phyloP scores from a whole-genome alignment of 345 rosid genomes.

The Jatropha curcas region DNA sequence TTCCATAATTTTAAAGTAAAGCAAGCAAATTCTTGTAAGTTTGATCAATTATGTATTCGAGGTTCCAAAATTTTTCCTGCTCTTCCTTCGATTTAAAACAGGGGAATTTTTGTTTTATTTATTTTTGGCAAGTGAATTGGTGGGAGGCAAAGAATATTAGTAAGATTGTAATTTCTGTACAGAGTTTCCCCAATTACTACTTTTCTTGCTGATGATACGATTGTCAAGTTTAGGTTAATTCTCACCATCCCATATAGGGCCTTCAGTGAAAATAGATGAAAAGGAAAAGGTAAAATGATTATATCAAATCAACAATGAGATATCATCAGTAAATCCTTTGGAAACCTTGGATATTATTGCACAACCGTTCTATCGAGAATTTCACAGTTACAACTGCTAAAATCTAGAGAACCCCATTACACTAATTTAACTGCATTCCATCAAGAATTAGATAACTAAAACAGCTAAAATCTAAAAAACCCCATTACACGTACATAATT shows the following conservation, averaged over 20 bases:
- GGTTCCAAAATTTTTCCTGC: conserved; percentile 3
- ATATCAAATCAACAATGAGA: not conserved
- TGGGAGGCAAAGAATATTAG: conserved; percentile 15
- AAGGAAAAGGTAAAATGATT: not conserved
- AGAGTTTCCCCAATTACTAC: conserved; percentile 3
- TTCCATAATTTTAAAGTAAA: conserved; percentile 11
- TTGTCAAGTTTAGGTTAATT: too few relatives aligned
- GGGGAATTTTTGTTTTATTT: conserved; percentile 6
- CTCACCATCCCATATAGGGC: not conserved
- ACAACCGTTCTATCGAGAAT: conserved; percentile 4
- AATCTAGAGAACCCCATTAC: not conserved
- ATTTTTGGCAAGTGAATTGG: not conserved
- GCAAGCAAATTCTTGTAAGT: conserved; percentile 17
- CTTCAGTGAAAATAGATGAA: not conserved
- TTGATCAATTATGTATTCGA: conserved; percentile 31
- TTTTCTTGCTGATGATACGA: not conserved
- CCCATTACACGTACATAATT: not conserved
- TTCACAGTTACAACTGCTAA: not conserved
- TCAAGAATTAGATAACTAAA: not conserved
- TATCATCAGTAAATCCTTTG: conserved; percentile 7
- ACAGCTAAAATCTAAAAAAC: not conserved
- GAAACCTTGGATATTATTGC: not conserved
- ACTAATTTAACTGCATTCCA: too few relatives aligned
- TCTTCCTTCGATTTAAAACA: conserved; percentile 13
- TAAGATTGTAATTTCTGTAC: conserved; percentile 29